Evolutionary conservation across 2,329 filamentous ascomycete species (phyloP).

Genomic region (Aspergillus proliferans): DNA sequence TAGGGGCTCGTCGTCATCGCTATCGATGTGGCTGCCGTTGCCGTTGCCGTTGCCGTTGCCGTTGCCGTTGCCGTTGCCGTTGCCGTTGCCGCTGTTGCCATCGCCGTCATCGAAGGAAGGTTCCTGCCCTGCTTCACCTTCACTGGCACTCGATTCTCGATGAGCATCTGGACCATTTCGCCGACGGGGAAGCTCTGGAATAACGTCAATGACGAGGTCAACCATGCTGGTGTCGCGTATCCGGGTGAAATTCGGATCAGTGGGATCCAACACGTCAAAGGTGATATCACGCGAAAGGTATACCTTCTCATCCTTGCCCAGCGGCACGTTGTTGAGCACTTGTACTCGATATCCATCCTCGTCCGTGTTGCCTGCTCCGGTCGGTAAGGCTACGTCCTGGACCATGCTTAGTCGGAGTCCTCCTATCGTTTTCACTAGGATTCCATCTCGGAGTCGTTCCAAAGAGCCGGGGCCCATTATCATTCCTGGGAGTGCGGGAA

Average conservation of each 20-base stretch:
- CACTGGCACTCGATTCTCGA: conserved; percentile 19
- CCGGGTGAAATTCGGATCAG: conserved; percentile 77
- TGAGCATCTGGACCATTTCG: conserved; percentile 27
- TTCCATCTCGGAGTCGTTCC: conserved; percentile 53
- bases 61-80: too few relatives aligned
- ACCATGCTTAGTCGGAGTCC: conserved; percentile 51
- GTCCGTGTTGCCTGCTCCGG: conserved; percentile 7
- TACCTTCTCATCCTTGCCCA: conserved; percentile 83
- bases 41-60: conserved; percentile 6
- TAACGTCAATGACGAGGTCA: conserved; percentile 63
- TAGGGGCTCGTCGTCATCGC: conserved; percentile 16
- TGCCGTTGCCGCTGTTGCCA: conserved; percentile 9
- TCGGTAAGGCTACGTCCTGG: conserved; percentile 36
- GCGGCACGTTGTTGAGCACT: conserved; percentile 69
- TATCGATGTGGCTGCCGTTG: conserved; percentile 18
- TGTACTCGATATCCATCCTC: conserved; percentile 54
- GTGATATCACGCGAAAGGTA: conserved; percentile 72
- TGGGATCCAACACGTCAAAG: conserved; percentile 56
- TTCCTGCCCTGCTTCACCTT: conserved; percentile 1
- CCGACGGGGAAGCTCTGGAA: conserved; percentile 28
- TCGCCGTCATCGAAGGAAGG: too few relatives aligned
- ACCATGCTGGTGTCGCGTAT: conserved; percentile 66
- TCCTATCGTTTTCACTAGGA: conserved; percentile 55
- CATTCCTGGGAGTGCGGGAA: conserved; percentile 51
- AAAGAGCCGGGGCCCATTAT: conserved; percentile 44